Conservation (phyloP, 306 rosid species). For the Prunus fruticosa region DNA sequence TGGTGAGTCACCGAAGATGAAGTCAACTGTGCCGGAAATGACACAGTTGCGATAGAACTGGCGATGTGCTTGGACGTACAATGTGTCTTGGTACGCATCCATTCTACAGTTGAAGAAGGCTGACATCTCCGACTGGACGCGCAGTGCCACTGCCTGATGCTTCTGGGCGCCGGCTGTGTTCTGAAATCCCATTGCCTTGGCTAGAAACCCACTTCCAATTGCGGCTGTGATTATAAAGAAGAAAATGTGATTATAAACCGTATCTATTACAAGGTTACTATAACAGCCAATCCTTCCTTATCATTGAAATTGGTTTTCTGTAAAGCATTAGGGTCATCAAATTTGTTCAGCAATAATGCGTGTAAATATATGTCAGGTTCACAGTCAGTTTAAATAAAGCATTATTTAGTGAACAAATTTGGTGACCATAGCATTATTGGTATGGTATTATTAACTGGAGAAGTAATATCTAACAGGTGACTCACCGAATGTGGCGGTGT, state of each 20-base stretch:
- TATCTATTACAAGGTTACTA: background rate
- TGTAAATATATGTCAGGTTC: too few species aligned
- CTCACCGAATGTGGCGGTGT: conserved; percentile 32
- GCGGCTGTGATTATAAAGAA: conserved; percentile 4
- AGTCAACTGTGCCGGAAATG: conserved; percentile 24
- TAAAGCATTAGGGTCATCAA: too few species aligned
- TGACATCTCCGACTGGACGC: conserved; percentile 24
- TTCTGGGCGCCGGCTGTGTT: conserved; percentile 20
- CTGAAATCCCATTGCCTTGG: conserved; percentile 20
- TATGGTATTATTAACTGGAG: background rate
- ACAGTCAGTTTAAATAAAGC: background rate
- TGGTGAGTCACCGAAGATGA: conserved; percentile 31
- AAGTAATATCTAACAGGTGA: background rate
- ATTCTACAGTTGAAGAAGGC: conserved; percentile 29
- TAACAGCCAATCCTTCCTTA: too few species aligned
- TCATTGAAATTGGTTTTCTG: too few species aligned
- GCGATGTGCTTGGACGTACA: conserved; percentile 22
- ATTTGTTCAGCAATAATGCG: too few species aligned
- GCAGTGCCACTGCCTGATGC: conserved; percentile 28
- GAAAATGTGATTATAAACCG: background rate
- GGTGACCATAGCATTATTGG: background rate
- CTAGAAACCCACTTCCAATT: conserved; percentile 16
- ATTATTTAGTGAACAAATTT: background rate
- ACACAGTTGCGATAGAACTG: conserved; percentile 25
- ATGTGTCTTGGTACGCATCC: conserved; percentile 28